A percentile compares a stretch with the other conserved stretches of the same genome.
Conservation (phyloP, 768 basidiomycete species). For the Psilocybe cubensis region DNA sequence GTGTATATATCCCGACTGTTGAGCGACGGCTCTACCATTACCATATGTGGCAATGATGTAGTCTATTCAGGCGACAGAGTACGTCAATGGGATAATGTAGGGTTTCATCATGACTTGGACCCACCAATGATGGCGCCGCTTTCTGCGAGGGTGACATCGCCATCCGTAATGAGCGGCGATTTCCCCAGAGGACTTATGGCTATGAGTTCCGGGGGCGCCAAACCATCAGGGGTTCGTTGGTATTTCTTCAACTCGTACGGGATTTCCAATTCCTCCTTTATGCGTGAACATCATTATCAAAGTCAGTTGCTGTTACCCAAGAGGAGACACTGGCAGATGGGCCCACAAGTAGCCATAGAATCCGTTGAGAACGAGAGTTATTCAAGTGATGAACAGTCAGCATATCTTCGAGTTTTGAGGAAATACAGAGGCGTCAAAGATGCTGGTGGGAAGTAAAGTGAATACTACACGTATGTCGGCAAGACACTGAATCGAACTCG, state of each 20-base stretch:
- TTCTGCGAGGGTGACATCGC: slow-evolving; percentile 39
- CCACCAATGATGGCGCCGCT: slow-evolving; percentile 47
- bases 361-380: slow-evolving; percentile 51
- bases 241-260: slow-evolving; percentile 48
- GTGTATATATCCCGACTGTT: slow-evolving; percentile 32
- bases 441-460: not conserved
- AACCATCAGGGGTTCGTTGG: slow-evolving; percentile 29
- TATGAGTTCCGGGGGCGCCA: slow-evolving; percentile 40
- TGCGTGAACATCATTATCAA: not conserved
- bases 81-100: slow-evolving; percentile 44
- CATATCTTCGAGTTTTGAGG: slow-evolving; percentile 8
- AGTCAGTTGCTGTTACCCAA: not conserved
- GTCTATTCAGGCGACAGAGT: slow-evolving; percentile 27
- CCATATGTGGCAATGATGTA: slow-evolving; percentile 46
- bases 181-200: slow-evolving; percentile 48
- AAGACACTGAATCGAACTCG: too few relatives aligned
- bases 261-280: slow-evolving; percentile 54
- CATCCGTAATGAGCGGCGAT: slow-evolving; percentile 50
- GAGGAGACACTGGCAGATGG: not conserved
- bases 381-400: slow-evolving; percentile 46
- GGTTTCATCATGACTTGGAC: slow-evolving; percentile 30
- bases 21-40: slow-evolving; percentile 30
- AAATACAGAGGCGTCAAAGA: not conserved
- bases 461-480: too few relatives aligned
- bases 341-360: slow-evolving; percentile 48